Conservation (phyloP, 2,329 filamentous ascomycete genomes). For the Alternaria tenuissima region DNA sequence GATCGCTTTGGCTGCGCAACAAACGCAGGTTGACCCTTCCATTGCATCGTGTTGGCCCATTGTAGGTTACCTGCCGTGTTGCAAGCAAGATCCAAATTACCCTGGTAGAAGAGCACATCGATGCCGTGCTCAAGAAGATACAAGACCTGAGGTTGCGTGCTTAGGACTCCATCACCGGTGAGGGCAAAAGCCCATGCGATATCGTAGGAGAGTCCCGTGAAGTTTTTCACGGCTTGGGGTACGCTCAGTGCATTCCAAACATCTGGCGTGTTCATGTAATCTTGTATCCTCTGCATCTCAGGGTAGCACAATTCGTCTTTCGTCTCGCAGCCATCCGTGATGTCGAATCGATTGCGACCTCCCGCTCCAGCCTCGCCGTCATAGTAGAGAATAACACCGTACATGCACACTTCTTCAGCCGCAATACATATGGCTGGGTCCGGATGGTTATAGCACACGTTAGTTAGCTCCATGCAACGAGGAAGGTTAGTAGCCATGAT, state of each 20-base stretch:
- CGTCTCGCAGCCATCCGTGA: conserved; percentile 51
- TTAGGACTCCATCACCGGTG: conserved; percentile 39
- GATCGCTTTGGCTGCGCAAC: conserved; percentile 40
- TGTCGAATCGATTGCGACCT: conserved; percentile 56
- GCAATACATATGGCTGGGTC: conserved; percentile 54
- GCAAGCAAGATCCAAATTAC: conserved; percentile 53
- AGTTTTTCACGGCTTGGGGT: conserved; percentile 47
- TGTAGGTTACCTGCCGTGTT: conserved; percentile 53
- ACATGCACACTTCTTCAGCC: conserved; percentile 49
- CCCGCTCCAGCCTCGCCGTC: conserved; percentile 52
- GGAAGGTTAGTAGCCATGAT: conserved; percentile 57
- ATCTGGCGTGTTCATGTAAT: conserved; percentile 46
- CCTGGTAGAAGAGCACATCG: conserved; percentile 53
- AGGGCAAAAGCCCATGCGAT: conserved; percentile 39
- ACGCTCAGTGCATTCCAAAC: conserved; percentile 46
- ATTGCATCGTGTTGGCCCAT: conserved; percentile 53
- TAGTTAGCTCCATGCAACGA: conserved; percentile 54
- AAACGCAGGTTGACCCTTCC: conserved; percentile 57
- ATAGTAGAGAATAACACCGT: conserved; percentile 52
- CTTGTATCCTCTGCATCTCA: conserved; percentile 36
- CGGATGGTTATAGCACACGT: conserved; percentile 52
- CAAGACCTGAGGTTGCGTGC: conserved; percentile 45
- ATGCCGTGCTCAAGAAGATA: conserved; percentile 49
- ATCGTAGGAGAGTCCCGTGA: conserved; percentile 34
- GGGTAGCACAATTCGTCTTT: conserved; percentile 52